Conservation (phyloP, 2,329 filamentous ascomycete species). For the Waltergamsia citrina region DNA sequence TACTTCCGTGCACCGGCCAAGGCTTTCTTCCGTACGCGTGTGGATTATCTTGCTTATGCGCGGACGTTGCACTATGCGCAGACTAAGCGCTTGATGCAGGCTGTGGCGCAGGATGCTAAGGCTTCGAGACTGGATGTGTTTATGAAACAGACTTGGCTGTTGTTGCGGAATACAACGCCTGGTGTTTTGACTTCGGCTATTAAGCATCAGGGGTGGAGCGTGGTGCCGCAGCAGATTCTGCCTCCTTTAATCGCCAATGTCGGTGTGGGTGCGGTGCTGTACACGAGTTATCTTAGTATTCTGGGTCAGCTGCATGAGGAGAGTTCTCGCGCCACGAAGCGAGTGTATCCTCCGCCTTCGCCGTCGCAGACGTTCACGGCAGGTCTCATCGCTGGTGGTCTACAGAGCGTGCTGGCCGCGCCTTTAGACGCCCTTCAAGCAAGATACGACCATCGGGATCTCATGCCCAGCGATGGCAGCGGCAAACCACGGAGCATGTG, state of each 20-base stretch:
- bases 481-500: slow-evolving; percentile 55
- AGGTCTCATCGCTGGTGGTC: slow-evolving; percentile 56
- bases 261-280: slow-evolving; percentile 63
- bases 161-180: slow-evolving; percentile 56
- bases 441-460: slow-evolving; percentile 52
- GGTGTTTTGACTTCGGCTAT: slow-evolving; percentile 61
- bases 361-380: slow-evolving; percentile 57
- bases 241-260: slow-evolving; percentile 68
- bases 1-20: slow-evolving; percentile 90
- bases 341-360: slow-evolving; percentile 61
- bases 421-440: slow-evolving; percentile 69
- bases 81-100: slow-evolving; percentile 23
- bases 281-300: slow-evolving; percentile 66
- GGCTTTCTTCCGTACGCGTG: slow-evolving; percentile 81
- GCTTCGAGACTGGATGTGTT: slow-evolving; percentile 21
- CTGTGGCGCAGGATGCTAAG: slow-evolving; percentile 19
- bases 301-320: slow-evolving; percentile 58
- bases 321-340: slow-evolving; percentile 43
- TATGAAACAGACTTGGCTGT: slow-evolving; percentile 32
- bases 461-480: slow-evolving; percentile 29
- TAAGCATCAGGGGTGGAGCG: slow-evolving; percentile 60
- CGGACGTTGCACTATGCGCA: slow-evolving; percentile 41
- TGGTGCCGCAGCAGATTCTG: slow-evolving; percentile 68
- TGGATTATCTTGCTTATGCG: slow-evolving; percentile 67
- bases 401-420: slow-evolving; percentile 65